Conservation (phyloP, 2,329 filamentous ascomycete genomes). For the Alternaria conjuncta region DNA sequence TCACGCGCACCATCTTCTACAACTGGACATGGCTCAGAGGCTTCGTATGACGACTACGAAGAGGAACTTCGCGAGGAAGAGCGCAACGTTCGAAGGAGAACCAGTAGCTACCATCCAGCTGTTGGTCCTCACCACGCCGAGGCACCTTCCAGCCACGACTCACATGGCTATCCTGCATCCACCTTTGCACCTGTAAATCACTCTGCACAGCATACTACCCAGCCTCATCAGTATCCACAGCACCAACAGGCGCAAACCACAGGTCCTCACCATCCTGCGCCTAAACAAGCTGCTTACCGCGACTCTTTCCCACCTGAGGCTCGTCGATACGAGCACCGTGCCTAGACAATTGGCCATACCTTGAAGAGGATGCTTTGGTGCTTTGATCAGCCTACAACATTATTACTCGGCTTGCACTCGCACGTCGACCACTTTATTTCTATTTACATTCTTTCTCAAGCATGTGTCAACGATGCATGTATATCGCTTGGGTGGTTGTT, state of each 20-base stretch:
- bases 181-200: constrained; percentile 30
- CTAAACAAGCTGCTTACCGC: constrained; percentile 20
- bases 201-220: constrained; percentile 8
- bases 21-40: constrained; percentile 38
- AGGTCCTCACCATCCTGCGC: constrained; percentile 9
- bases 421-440: neutral
- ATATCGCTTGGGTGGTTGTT: constrained; percentile 8
- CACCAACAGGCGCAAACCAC: constrained; percentile 18
- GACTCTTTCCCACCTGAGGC: constrained; percentile 21
- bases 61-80: constrained; percentile 39
- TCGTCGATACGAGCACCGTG: constrained; percentile 33
- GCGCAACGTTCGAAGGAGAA: constrained; percentile 47
- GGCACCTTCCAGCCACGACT: constrained; percentile 23
- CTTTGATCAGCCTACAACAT: neutral
- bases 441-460: neutral
- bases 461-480: neutral
- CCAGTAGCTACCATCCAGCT: constrained; percentile 44
- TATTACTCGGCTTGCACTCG: neutral
- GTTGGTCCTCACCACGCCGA: constrained; percentile 32
- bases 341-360: constrained; percentile 26
- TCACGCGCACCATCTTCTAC: constrained; percentile 38
- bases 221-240: constrained; percentile 13
- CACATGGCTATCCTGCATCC: constrained; percentile 26
- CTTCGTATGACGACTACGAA: constrained; percentile 41
- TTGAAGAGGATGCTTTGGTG: constrained; percentile 14